Evolutionary conservation across 108 stramenopile species (phyloP).

Genomic region (Nitzschia sp.): DNA sequence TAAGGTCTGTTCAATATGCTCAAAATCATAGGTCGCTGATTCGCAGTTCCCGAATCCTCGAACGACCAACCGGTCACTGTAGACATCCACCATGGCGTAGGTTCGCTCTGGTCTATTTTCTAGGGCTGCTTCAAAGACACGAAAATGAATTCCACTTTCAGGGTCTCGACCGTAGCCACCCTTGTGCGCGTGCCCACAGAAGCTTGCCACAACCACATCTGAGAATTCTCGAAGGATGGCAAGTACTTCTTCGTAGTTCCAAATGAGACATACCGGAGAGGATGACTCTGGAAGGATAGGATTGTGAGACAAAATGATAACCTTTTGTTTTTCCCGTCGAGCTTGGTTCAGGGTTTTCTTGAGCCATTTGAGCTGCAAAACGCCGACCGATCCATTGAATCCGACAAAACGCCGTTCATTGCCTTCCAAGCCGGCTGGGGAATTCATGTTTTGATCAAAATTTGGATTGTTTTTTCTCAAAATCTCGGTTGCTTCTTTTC

Average conservation of each 20-base stretch:
- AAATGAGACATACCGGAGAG: constrained; percentile 64
- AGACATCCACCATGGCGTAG: constrained; percentile 74
- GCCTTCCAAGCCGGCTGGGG: constrained; percentile 70
- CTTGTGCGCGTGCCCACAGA: constrained; percentile 83
- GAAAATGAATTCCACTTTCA: constrained; percentile 79
- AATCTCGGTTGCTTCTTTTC: constrained; percentile 54
- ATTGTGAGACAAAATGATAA: constrained; percentile 76
- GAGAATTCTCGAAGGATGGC: constrained; percentile 47
- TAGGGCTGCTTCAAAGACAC: constrained; percentile 76
- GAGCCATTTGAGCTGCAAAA: constrained; percentile 75
- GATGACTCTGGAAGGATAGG: constrained; percentile 70
- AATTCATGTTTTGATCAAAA: constrained; percentile 61
- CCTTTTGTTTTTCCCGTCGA: constrained; percentile 45
- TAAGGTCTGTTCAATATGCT: constrained; percentile 31
- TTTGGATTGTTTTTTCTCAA: constrained; percentile 68
- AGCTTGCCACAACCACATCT: constrained; percentile 70
- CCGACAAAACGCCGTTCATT: constrained; percentile 72
- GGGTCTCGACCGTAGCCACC: constrained; percentile 78
- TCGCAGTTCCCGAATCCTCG: constrained; percentile 70
- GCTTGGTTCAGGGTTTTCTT: constrained; percentile 43
- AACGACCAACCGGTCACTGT: constrained; percentile 57
- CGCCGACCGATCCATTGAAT: constrained; percentile 79
- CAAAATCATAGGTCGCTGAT: constrained; percentile 69
- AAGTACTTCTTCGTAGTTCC: constrained; percentile 79
- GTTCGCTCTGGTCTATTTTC: constrained; percentile 68